A percentile compares a stretch with the other conserved stretches of the same genome.
phyloP scores from a whole-genome alignment of 2,329 filamentous ascomycete genomes.

The Ciborinia camelliae region DNA sequence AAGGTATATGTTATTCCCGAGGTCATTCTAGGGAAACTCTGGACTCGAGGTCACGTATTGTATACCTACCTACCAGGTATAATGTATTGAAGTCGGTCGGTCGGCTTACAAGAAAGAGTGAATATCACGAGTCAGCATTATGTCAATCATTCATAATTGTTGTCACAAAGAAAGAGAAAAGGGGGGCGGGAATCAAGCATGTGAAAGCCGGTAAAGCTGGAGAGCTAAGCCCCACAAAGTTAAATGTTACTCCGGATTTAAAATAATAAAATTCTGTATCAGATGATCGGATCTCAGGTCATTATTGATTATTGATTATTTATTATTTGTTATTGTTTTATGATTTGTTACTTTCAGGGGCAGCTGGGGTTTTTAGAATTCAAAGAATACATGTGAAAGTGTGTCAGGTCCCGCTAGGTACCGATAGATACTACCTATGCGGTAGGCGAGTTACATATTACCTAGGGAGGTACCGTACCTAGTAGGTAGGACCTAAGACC shows the following conservation, averaged over 20 bases:
- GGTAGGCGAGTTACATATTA: too few relatives aligned
- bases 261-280: not conserved
- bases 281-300: slow-evolving; percentile 15
- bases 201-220: slow-evolving; percentile 18
- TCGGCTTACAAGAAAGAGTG: not conserved
- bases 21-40: too few relatives aligned
- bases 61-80: not conserved
- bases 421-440: too few relatives aligned
- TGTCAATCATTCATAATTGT: not conserved
- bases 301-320: too few relatives aligned
- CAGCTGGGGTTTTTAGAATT: too few relatives aligned
- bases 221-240: slow-evolving; percentile 17
- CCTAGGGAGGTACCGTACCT: too few relatives aligned
- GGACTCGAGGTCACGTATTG: too few relatives aligned
- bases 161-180: not conserved
- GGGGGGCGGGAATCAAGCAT: slow-evolving; percentile 8
- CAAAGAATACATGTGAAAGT: not conserved
- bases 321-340: too few relatives aligned
- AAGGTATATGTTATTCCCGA: too few relatives aligned
- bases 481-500: too few relatives aligned
- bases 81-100: not conserved
- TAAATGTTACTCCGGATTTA: slow-evolving; percentile 12
- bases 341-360: not conserved
- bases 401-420: not conserved
- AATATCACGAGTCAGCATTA: slow-evolving; percentile 9